phyloP scores from a whole-genome alignment of 306 rosid genomes.

The Lathyrus tuberosus region DNA sequence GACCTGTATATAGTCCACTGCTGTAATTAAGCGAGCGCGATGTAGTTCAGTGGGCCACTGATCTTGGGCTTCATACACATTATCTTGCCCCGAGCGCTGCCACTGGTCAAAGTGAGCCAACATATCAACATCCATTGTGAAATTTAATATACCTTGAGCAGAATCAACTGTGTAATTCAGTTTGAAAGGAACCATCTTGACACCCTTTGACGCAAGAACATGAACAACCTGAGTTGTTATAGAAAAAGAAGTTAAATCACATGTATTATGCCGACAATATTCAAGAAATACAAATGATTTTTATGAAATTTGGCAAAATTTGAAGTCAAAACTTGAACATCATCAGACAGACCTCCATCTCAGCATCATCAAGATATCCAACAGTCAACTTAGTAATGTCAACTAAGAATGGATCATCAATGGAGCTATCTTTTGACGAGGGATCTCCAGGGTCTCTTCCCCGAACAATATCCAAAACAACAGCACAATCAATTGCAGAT shows the following conservation, averaged over 20 bases:
- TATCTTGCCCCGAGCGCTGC: constrained; percentile 68
- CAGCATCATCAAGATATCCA: constrained; percentile 77
- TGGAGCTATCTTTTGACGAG: constrained; percentile 60
- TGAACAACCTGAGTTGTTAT: constrained; percentile 54
- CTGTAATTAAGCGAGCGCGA: constrained; percentile 62
- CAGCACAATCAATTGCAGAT: constrained; percentile 69
- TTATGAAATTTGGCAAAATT: constrained; percentile 24
- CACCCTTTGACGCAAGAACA: constrained; percentile 69
- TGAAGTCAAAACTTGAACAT: constrained; percentile 32
- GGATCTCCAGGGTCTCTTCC: constrained; percentile 73
- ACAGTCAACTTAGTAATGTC: constrained; percentile 67
- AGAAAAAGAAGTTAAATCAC: constrained; percentile 20
- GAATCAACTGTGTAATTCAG: constrained; percentile 64
- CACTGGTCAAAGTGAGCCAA: constrained; percentile 80
- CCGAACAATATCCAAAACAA: constrained; percentile 62
- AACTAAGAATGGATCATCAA: constrained; percentile 66
- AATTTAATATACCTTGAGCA: constrained; percentile 77
- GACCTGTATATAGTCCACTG: constrained; percentile 79
- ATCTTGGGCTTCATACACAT: constrained; percentile 75
- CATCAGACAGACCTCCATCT: constrained; percentile 62
- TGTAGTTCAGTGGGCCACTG: constrained; percentile 75
- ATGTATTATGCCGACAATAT: constrained; percentile 9
- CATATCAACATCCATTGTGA: constrained; percentile 86
- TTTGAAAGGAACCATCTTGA: constrained; percentile 70
- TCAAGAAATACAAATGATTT: constrained; percentile 15